These are phyloP conservation scores for Paspalum vaginatum DNA, from an alignment of 176 grass and related monocot species.

Conservation along the genomic window DNA sequence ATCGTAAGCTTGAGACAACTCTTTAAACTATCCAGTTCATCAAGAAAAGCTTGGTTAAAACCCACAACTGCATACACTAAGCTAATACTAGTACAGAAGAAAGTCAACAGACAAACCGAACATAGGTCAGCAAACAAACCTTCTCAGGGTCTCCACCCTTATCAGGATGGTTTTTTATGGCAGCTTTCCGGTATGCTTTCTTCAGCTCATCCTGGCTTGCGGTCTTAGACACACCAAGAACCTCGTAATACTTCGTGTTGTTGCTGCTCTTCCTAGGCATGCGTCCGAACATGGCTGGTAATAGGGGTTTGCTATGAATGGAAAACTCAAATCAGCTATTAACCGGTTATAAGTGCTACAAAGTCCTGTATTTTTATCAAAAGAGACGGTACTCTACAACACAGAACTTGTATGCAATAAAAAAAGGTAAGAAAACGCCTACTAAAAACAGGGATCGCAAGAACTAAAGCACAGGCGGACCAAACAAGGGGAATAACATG, in stretches of 20 bases:
- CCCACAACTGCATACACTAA: not conserved
- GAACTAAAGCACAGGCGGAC: not conserved
- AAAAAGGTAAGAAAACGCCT: not conserved
- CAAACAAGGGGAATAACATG: not conserved
- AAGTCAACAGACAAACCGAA: not conserved
- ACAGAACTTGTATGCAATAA: not conserved
- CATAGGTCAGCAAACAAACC: constrained; percentile 37
- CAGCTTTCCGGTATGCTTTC: constrained; percentile 88
- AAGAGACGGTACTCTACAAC: not conserved
- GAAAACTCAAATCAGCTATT: not conserved
- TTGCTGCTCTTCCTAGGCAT: constrained; percentile 78
- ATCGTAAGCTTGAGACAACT: constrained; percentile 93
- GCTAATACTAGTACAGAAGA: too few relatives aligned
- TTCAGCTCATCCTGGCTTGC: constrained; percentile 84
- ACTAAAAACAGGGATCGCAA: not conserved
- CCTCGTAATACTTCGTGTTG: constrained; percentile 91
- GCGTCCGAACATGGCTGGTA: constrained; percentile 87
- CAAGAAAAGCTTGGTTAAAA: not conserved
- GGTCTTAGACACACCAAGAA: constrained; percentile 82
- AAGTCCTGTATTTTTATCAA: not conserved
- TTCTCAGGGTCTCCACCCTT: constrained; percentile 97
- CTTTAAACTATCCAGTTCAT: constrained; percentile 73
- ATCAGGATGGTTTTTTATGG: constrained; percentile 92
- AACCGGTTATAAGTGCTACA: not conserved
- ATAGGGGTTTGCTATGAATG: constrained; percentile 25